Conservation (phyloP, 768 basidiomycete genomes). For the Podaxis sp. region DNA sequence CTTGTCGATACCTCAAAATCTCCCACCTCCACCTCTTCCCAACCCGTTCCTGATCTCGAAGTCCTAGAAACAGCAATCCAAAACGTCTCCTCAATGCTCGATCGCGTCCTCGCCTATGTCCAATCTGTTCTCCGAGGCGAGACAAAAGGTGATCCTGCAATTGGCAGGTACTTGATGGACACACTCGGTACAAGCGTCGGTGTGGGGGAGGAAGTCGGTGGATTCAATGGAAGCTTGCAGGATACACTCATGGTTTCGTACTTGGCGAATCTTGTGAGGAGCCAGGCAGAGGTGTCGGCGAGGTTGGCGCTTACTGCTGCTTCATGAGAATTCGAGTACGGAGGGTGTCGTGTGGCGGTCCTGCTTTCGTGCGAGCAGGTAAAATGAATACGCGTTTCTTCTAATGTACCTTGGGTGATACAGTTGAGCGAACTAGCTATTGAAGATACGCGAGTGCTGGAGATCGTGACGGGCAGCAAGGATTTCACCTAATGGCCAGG, state of each 20-base stretch:
- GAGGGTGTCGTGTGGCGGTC: not conserved
- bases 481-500: constrained; percentile 96
- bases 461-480: constrained; percentile 87
- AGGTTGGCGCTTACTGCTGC: constrained; percentile 74
- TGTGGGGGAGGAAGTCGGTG: constrained; percentile 56
- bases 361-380: constrained; percentile 4
- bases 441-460: constrained; percentile 96
- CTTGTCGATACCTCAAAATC: constrained; percentile 51
- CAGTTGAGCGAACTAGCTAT: constrained; percentile 48
- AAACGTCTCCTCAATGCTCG: constrained; percentile 73
- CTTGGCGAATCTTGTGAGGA: constrained; percentile 87
- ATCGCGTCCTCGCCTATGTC: constrained; percentile 84
- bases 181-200: constrained; percentile 74
- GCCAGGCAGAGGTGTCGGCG: constrained; percentile 90
- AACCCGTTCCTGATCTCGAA: constrained; percentile 68
- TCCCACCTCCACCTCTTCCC: constrained; percentile 43
- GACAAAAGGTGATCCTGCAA: constrained; percentile 72
- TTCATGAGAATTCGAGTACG: constrained; percentile 25
- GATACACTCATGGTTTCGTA: constrained; percentile 96
- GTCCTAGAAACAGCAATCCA: constrained; percentile 73
- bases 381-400: constrained; percentile 16
- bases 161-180: constrained; percentile 91
- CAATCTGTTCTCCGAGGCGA: constrained; percentile 78
- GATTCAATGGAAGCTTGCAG: constrained; percentile 75
- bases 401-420: constrained; percentile 11